Evolutionary conservation across 2,329 filamentous ascomycete genomes (phyloP).

Genomic region (Penicillium sp.): DNA sequence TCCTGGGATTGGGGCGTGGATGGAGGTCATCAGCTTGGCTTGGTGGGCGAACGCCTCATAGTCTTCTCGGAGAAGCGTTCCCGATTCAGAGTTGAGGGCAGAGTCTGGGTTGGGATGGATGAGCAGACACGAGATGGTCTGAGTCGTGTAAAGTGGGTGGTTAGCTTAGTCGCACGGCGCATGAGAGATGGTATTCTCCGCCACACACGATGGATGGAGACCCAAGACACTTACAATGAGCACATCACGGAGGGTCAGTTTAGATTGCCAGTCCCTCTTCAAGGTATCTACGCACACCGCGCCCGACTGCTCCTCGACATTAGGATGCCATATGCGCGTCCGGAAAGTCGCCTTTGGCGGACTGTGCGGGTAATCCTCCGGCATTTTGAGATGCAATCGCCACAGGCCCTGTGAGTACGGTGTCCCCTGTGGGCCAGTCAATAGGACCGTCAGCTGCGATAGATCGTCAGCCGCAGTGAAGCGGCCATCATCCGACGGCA

Average conservation of each 20-base stretch:
- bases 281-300: conserved; percentile 64
- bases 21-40: conserved; percentile 60
- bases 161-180: background rate
- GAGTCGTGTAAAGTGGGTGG: background rate
- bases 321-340: conserved; percentile 63
- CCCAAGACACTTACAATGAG: conserved; percentile 42
- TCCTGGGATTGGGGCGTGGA: conserved; percentile 56
- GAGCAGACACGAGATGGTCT: conserved; percentile 60
- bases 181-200: no score
- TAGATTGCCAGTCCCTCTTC: conserved; percentile 61
- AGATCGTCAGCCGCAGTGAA: conserved; percentile 49
- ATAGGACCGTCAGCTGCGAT: conserved; percentile 56
- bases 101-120: conserved; percentile 64
- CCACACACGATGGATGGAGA: no score
- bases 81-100: no score
- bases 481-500: conserved; percentile 42
- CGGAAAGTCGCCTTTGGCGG: conserved; percentile 57
- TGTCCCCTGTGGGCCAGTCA: conserved; percentile 59
- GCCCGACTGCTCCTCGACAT: conserved; percentile 61
- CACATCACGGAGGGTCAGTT: conserved; percentile 58
- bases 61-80: conserved; percentile 57
- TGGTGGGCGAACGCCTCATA: conserved; percentile 57
- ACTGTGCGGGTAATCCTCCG: conserved; percentile 52
- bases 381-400: conserved; percentile 59
- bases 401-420: conserved; percentile 60